Conservation (phyloP, 2,329 filamentous ascomycete species). For the Macrophomina pseudophaseolina region DNA sequence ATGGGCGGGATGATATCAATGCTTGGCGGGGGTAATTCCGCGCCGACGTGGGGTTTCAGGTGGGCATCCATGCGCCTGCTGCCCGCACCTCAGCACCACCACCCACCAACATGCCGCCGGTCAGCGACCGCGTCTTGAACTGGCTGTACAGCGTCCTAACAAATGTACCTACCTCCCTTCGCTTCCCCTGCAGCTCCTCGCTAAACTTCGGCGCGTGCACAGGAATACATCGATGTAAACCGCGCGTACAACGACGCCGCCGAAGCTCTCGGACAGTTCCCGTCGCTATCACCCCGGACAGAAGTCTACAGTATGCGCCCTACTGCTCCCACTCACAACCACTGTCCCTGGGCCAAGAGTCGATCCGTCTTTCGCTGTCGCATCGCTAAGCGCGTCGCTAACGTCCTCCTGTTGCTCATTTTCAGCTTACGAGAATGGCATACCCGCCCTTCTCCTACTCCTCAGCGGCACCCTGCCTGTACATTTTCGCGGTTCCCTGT, state of each 20-base stretch:
- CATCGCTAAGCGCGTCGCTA: background rate
- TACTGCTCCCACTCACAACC: constrained; percentile 6
- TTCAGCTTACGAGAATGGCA: constrained; percentile 84
- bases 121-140: constrained; percentile 88
- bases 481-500: constrained; percentile 83
- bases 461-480: constrained; percentile 91
- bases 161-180: constrained; percentile 33
- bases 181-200: constrained; percentile 27
- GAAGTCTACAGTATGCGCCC: constrained; percentile 84
- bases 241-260: constrained; percentile 92
- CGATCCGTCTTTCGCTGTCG: background rate
- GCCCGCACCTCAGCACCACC: constrained; percentile 8
- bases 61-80: constrained; percentile 20
- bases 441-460: constrained; percentile 83
- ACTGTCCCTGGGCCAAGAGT: constrained; percentile 18
- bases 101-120: constrained; percentile 59
- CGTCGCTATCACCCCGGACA: constrained; percentile 81
- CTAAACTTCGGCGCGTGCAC: constrained; percentile 38
- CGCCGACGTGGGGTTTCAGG: constrained; percentile 3
- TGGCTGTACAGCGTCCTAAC: constrained; percentile 94
- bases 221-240: constrained; percentile 95
- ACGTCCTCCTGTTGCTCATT: constrained; percentile 11
- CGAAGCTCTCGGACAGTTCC: constrained; percentile 77
- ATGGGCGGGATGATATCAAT: background rate
- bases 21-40: constrained; percentile 4